Evolutionary conservation across 75 land plant species (phyloP).

Genomic region (Isoetes taiwanensis): DNA sequence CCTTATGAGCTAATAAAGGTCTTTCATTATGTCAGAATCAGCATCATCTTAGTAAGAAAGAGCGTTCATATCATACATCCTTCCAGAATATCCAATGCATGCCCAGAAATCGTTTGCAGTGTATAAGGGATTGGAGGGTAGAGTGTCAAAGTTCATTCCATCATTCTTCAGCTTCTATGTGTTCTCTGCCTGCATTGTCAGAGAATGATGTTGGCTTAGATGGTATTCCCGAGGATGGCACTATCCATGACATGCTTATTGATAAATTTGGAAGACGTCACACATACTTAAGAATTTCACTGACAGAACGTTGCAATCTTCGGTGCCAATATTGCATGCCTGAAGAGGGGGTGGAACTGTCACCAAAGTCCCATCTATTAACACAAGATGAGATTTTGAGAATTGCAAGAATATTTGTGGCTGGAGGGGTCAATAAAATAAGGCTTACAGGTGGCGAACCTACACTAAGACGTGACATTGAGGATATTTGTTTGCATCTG

Average conservation of each 20-base stretch:
- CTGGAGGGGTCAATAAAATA: constrained; percentile 80
- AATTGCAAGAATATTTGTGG: constrained; percentile 60
- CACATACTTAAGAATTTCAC: constrained; percentile 76
- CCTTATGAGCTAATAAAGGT: too few species aligned
- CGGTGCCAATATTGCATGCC: constrained; percentile 99
- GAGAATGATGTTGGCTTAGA: too few species aligned
- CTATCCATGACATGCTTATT: constrained; percentile 54
- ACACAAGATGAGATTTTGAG: constrained; percentile 56
- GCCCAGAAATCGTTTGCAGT: too few species aligned
- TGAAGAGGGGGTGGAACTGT: constrained; percentile 84
- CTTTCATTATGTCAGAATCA: too few species aligned
- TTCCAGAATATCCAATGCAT: too few species aligned
- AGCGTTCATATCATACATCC: too few species aligned
- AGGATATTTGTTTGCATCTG: constrained; percentile 55
- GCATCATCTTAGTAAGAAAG: too few species aligned
- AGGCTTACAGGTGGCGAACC: constrained; percentile 98
- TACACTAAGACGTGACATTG: constrained; percentile 74
- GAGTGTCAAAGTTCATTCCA: too few species aligned
- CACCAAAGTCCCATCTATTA: constrained; percentile 52
- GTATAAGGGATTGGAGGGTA: too few species aligned
- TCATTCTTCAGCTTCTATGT: too few species aligned
- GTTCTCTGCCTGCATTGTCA: too few species aligned
- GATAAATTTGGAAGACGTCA: constrained; percentile 90
- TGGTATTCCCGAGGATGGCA: constrained; percentile 10
- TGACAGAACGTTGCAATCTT: constrained; percentile 97